Evolutionary conservation across 306 rosid species (phyloP).

Genomic region (Macrotyloma uniflorum): DNA sequence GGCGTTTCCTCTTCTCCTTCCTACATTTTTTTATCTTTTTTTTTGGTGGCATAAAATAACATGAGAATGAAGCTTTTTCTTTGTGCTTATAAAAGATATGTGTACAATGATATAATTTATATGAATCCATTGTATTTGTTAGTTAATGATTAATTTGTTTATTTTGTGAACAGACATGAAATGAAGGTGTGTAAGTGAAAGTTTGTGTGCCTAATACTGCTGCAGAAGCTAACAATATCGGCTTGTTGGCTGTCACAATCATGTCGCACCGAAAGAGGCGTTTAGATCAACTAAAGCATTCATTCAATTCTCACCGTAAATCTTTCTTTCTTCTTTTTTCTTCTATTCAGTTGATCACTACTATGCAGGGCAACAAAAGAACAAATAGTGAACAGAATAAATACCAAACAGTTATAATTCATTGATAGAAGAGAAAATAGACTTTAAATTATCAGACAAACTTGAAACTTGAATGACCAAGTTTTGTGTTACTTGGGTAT

Average conservation of each 20-base stretch:
- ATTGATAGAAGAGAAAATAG: conserved; percentile 15
- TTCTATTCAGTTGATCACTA: conserved; percentile 3
- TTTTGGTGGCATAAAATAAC: background rate
- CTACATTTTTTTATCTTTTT: background rate
- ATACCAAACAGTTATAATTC: background rate
- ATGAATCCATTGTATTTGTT: background rate
- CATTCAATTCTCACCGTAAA: conserved; percentile 66
- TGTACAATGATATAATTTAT: background rate
- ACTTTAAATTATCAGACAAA: background rate
- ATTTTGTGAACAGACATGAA: background rate
- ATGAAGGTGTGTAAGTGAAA: conserved; percentile 2
- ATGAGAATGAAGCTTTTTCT: background rate
- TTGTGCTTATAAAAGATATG: background rate
- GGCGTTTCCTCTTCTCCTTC: background rate
- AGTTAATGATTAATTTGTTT: conserved; percentile 10
- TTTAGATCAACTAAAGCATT: conserved; percentile 56
- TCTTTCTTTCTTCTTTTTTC: conserved; percentile 10
- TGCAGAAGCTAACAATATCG: conserved; percentile 42
- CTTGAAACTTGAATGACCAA: background rate
- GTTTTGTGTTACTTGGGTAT: background rate
- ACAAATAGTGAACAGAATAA: background rate
- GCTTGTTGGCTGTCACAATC: conserved; percentile 30
- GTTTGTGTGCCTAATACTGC: conserved; percentile 28
- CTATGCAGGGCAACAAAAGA: conserved; percentile 4
- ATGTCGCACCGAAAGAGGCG: conserved; percentile 52